These are phyloP conservation scores for Globisporangium mamillatum DNA, from an alignment of 352 stramenopile species.

Conservation along the genomic window DNA sequence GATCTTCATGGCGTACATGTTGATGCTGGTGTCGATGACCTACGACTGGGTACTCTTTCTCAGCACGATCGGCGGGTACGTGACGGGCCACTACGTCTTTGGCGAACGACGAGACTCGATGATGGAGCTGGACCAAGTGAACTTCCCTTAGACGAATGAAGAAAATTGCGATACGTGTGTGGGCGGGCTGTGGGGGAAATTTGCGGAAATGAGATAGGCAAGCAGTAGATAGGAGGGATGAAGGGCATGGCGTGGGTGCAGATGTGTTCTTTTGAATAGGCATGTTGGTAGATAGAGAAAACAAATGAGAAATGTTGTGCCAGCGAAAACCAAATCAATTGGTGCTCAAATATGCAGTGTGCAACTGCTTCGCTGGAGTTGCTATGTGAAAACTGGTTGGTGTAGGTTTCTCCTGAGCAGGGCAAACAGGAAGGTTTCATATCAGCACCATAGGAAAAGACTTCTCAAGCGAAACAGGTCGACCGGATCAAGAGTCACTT, in stretches of 20 bases:
- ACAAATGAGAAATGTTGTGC: not conserved
- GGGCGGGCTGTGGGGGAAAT: not conserved
- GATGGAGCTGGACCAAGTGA: constrained; percentile 20
- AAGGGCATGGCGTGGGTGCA: not conserved
- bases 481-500: not conserved
- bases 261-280: not conserved
- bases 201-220: not conserved
- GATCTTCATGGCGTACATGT: constrained; percentile 71
- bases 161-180: not conserved
- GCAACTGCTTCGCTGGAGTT: not conserved
- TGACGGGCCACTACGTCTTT: constrained; percentile 68
- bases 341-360: not conserved
- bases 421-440: not conserved
- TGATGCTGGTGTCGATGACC: constrained; percentile 82
- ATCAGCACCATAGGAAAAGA: not conserved
- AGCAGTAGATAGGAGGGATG: not conserved
- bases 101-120: constrained; percentile 57
- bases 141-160: constrained; percentile 14
- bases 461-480: not conserved
- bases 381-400: no score
- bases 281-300: not conserved
- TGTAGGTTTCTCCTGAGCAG: no score
- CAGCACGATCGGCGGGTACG: constrained; percentile 52
- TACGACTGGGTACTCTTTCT: constrained; percentile 67
- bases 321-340: not conserved